Base-by-base conservation (phyloP, 108 stramenopile genomes). In the Pelagomonas calceolata region DNA sequence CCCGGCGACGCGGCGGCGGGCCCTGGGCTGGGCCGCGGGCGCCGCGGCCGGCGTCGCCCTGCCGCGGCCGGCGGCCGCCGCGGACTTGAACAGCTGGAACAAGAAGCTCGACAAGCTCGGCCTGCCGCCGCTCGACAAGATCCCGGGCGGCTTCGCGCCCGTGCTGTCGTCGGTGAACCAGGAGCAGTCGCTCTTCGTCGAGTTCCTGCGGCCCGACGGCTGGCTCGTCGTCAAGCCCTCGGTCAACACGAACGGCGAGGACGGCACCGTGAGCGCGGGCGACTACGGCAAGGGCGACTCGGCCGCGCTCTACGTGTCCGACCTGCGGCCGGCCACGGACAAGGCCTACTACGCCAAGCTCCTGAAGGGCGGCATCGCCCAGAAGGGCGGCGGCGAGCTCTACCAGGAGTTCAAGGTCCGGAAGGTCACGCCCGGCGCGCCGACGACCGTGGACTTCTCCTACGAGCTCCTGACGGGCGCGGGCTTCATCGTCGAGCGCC, bases 241-340 rank as follows among this genome's bases (percentile, higher is more conserved):
- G 75, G 86, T 92, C 34, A 91, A 96, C 81, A 86, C 85, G 18
- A 96, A 96, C 81, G 92, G 92, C 60, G 95, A 96, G 82, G 93
- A 91, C 70, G 95, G 95, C 35, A 94, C 95, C 15, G 82, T 96
- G 63, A 91, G 92, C 43, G 92, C 91, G 45, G 95, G 95, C 1
- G 91, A 96, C 78, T 96, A 96, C 79, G 89, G 85, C 51, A 94
- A 93, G 85, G 95, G 93, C n/a, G 95, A 96, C 79, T 93, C 92
- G 30, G 95, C 95, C 15, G 91, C 93, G 35, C 82, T 94, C 70
- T 94, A 84, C 68, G 81, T 91, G 34, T 36, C n/a, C 26, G 65
- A 36, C 26, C 39, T 30, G 69, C 30, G 32, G 26, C 26, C 75
- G 32, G 72, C 74, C 5, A 80, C 84, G 44, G 77, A 78, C 37